A percentile compares a stretch with the other conserved stretches of the same genome.
phyloP scores from a whole-genome alignment of 108 stramenopile genomes.

The Cyclotella kingstonii region DNA sequence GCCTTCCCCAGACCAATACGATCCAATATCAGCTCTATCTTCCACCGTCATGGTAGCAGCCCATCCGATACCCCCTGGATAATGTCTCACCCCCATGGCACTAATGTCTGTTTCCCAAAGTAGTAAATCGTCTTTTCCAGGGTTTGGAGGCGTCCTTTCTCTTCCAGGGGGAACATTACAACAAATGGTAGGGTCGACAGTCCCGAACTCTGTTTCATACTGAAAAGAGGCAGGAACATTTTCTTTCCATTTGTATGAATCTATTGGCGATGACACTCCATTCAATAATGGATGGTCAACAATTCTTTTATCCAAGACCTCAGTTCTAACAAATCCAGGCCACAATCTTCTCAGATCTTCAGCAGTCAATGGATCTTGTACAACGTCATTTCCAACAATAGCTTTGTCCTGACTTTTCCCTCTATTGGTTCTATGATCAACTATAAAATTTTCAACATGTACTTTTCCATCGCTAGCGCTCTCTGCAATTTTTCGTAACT shows the following conservation, averaged over 20 bases:
- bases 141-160: slow-evolving; percentile 39
- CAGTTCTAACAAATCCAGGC: slow-evolving; percentile 72
- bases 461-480: slow-evolving; percentile 34
- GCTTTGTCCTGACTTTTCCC: slow-evolving; percentile 30
- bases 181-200: slow-evolving; percentile 58
- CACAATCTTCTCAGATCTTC: slow-evolving; percentile 53
- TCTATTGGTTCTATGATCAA: slow-evolving; percentile 23
- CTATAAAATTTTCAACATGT: slow-evolving; percentile 13
- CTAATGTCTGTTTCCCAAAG: slow-evolving; percentile 76
- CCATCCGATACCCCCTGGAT: slow-evolving; percentile 48
- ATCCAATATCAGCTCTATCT: slow-evolving; percentile 47
- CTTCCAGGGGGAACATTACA: slow-evolving; percentile 50
- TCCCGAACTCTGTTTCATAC: slow-evolving; percentile 19
- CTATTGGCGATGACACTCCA: slow-evolving; percentile 10
- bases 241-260: slow-evolving; percentile 37
- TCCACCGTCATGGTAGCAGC: slow-evolving; percentile 45
- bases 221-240: slow-evolving; percentile 10
- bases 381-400: slow-evolving; percentile 49
- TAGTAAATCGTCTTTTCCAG: slow-evolving; percentile 51
- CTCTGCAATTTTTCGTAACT: slow-evolving; percentile 48
- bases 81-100: slow-evolving; percentile 55
- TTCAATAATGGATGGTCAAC: slow-evolving; percentile 29
- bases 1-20: slow-evolving; percentile 66
- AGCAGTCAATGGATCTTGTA: slow-evolving; percentile 48
- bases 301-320: slow-evolving; percentile 43